Evolutionary conservation across 2,329 filamentous ascomycete genomes (phyloP).

Genomic region (Lithohypha guttulata): DNA sequence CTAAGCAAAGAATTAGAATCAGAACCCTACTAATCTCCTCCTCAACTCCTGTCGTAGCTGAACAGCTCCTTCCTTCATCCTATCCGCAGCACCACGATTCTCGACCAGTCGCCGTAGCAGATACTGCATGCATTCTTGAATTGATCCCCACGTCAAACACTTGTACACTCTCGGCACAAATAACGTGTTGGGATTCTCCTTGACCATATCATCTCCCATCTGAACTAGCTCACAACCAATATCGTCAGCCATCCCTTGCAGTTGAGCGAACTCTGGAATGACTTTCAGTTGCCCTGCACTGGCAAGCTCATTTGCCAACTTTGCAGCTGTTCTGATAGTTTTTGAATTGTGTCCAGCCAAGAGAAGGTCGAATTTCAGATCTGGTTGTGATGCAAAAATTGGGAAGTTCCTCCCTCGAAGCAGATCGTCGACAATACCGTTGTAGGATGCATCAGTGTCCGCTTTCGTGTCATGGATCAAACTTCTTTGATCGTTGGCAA

Average conservation of each 20-base stretch:
- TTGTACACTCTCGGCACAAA: slow-evolving; percentile 44
- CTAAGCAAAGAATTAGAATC: too few species aligned
- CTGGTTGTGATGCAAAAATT: slow-evolving; percentile 28
- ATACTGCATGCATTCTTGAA: slow-evolving; percentile 51
- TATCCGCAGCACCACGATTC: slow-evolving; percentile 59
- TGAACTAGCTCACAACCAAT: slow-evolving; percentile 52
- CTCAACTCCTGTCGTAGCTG: slow-evolving; percentile 52
- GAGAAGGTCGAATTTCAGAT: slow-evolving; percentile 40
- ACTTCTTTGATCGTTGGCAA: slow-evolving; percentile 37
- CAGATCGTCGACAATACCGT: slow-evolving; percentile 45
- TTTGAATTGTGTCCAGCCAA: slow-evolving; percentile 50
- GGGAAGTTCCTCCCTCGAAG: slow-evolving; percentile 33
- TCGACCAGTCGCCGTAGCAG: slow-evolving; percentile 57
- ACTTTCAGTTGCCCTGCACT: slow-evolving; percentile 33
- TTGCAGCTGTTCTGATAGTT: slow-evolving; percentile 43
- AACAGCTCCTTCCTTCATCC: slow-evolving; percentile 51
- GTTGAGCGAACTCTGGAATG: slow-evolving; percentile 58
- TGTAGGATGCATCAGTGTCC: slow-evolving; percentile 43
- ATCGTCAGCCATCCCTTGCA: slow-evolving; percentile 74
- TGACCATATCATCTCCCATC: slow-evolving; percentile 20
- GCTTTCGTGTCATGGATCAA: slow-evolving; percentile 38
- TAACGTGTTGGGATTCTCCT: slow-evolving; percentile 12
- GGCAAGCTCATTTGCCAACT: slow-evolving; percentile 35
- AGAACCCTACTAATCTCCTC: too few species aligned
- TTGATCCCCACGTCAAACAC: slow-evolving; percentile 49